phyloP scores from a whole-genome alignment of 768 basidiomycete species.

The Leccinum variicolor region DNA sequence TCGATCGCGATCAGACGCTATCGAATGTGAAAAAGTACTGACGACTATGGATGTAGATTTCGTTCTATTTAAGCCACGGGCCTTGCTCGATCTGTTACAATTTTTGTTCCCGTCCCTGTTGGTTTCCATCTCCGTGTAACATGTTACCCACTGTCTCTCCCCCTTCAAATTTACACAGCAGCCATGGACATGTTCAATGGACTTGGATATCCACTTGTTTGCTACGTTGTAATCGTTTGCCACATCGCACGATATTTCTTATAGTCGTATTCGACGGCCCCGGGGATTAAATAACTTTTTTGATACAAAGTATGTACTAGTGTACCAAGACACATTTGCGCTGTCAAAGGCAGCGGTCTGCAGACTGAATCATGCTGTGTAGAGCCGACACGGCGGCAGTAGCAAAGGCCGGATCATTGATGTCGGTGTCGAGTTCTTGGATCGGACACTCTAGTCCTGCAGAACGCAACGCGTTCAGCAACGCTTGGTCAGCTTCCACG shows the following conservation, averaged over 20 bases:
- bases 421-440: constrained; percentile 23
- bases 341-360: constrained; percentile 1
- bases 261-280: constrained; percentile 11
- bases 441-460: constrained; percentile 15
- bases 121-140: constrained; percentile 20
- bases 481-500: constrained; percentile 20
- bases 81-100: constrained; percentile 16
- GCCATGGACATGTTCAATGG: constrained; percentile 47
- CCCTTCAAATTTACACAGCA: constrained; percentile 28
- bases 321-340: not conserved
- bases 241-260: constrained; percentile 5
- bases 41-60: constrained; percentile 27
- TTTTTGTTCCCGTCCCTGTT: constrained; percentile 14
- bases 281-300: not conserved
- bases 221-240: constrained; percentile 48
- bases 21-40: constrained; percentile 8
- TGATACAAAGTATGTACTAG: not conserved
- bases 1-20: constrained; percentile 8
- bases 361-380: constrained; percentile 15
- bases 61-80: constrained; percentile 13
- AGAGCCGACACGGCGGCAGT: constrained; percentile 13
- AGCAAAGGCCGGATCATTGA: constrained; percentile 26
- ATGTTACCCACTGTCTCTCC: constrained; percentile 28
- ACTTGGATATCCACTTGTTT: constrained; percentile 51
- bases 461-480: constrained; percentile 17